Evolutionary conservation across 768 basidiomycete genomes (phyloP), one percentile per base, ranked within the genome.

Genomic region (Suillus brevipes): DNA sequence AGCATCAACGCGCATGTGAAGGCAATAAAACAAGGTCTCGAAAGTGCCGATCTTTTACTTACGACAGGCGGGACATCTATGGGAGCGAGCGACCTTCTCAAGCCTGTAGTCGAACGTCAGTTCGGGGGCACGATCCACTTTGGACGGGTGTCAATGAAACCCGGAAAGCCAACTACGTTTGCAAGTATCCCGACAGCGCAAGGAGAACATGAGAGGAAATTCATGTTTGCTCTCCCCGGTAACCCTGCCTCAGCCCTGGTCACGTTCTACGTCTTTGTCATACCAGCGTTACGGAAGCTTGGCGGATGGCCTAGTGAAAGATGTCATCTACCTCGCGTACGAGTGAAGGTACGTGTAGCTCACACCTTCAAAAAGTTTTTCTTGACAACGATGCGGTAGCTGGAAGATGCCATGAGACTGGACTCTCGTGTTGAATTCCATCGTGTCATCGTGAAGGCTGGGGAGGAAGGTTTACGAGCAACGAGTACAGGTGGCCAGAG

Each of bases 51-150:
- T 71, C 75, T 97, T 9, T 73, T 97, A 16, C 77, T 96, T 13
- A 91, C 92, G 1, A 97, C 94, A 2, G 94, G 94, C 13, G 94
- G 94, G 5, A 95, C 94, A 5, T 94, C 92, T 2, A 96, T 96
- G 94, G 94, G 94, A 0, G 84, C 94, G 2, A 88, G 87, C 1
- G 94, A 96, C 74, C 82, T 96, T 25, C 77, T 97, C 47, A 95
- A 96, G 75, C 94, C 94, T 1, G 85, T 95, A 64, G 89, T 97
- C 63, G 94, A 97, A 75, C 85, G 88, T 18, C 83, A 89, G 50
- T 84, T 95, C 63, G 74, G 80, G 20, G 94, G 94, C 0, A 89
- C 83, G 8, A 82, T 95, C 6, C 93, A 95, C 71, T 95, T 97
- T 72, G 94, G 94, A 2, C 84, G 94, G 9, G 91, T 95, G 60